Evolutionary conservation across 2,329 filamentous ascomycete genomes (phyloP).

Genomic region (Alternaria arbusti): DNA sequence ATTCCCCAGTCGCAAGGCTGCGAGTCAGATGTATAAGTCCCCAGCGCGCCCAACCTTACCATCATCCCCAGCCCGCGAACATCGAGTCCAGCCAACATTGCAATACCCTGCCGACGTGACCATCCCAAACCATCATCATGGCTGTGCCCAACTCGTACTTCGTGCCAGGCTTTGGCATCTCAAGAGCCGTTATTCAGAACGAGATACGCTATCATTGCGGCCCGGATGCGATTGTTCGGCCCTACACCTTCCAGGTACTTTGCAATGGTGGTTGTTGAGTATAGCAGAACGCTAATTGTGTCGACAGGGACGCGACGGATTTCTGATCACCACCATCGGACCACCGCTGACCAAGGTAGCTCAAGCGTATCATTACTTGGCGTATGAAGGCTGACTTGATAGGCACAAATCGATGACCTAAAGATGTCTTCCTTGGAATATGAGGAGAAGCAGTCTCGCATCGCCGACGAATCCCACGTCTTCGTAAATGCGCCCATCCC

Average conservation of each 20-base stretch:
- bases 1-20: constrained; percentile 7
- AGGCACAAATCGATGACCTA: constrained; percentile 53
- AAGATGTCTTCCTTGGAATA: constrained; percentile 50
- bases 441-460: constrained; percentile 50
- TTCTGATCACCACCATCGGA: constrained; percentile 50
- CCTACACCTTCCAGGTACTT: constrained; percentile 51
- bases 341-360: constrained; percentile 51
- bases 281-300: constrained; percentile 20
- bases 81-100: constrained; percentile 16
- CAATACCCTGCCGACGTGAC: constrained; percentile 9
- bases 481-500: constrained; percentile 51
- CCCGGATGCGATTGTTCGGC: constrained; percentile 51
- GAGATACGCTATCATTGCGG: constrained; percentile 53
- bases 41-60: constrained; percentile 25
- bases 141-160: constrained; percentile 49
- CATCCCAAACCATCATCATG: constrained; percentile 24
- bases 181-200: constrained; percentile 52
- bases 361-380: not conserved
- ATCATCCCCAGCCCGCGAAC: constrained; percentile 15
- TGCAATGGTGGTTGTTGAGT: not conserved
- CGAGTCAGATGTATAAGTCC: constrained; percentile 29
- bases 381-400: constrained; percentile 15
- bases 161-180: constrained; percentile 52
- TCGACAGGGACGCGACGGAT: constrained; percentile 50
- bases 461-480: constrained; percentile 42